These are phyloP conservation scores for Boeremia lycopersici DNA, from an alignment of 2,329 filamentous ascomycete genomes.

Conservation along the genomic window DNA sequence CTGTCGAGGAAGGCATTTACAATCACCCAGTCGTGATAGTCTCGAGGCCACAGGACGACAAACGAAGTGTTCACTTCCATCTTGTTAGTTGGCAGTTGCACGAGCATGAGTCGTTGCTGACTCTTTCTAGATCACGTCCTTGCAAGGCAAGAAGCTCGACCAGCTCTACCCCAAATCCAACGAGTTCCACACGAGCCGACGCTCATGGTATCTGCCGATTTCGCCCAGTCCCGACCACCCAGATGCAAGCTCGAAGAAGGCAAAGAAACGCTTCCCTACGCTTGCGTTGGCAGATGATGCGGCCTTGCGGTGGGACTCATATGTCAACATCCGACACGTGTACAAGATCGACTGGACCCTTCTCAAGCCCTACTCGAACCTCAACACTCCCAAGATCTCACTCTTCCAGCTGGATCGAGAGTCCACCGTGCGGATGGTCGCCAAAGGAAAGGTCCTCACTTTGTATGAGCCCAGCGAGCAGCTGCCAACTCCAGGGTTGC, in stretches of 20 bases:
- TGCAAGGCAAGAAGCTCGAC: slow-evolving; percentile 41
- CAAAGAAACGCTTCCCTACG: slow-evolving; percentile 39
- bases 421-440: slow-evolving; percentile 32
- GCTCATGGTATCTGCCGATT: slow-evolving; percentile 44
- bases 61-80: slow-evolving; percentile 41
- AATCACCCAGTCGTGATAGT: slow-evolving; percentile 43
- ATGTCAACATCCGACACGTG: slow-evolving; percentile 43
- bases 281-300: slow-evolving; percentile 30
- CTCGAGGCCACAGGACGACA: slow-evolving; percentile 37
- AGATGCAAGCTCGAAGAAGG: slow-evolving; percentile 39
- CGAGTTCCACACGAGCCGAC: slow-evolving; percentile 40
- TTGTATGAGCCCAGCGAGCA: slow-evolving; percentile 37
- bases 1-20: slow-evolving; percentile 42
- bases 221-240: slow-evolving; percentile 40
- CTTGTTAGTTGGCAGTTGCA: slow-evolving; percentile 30
- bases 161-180: slow-evolving; percentile 41
- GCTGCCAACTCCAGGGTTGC: slow-evolving; percentile 6
- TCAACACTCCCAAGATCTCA: slow-evolving; percentile 23
- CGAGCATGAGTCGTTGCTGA: slow-evolving; percentile 15
- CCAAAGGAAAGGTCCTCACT: slow-evolving; percentile 35
- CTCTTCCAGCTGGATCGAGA: slow-evolving; percentile 33
- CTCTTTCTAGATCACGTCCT: slow-evolving; percentile 39
- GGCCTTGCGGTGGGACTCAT: slow-evolving; percentile 38
- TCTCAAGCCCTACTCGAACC: slow-evolving; percentile 35
- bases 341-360: slow-evolving; percentile 42